Evolutionary conservation across 1,284 basidiomycete genomes (phyloP).

Genomic region (Austroboletus novae-zelandiae): DNA sequence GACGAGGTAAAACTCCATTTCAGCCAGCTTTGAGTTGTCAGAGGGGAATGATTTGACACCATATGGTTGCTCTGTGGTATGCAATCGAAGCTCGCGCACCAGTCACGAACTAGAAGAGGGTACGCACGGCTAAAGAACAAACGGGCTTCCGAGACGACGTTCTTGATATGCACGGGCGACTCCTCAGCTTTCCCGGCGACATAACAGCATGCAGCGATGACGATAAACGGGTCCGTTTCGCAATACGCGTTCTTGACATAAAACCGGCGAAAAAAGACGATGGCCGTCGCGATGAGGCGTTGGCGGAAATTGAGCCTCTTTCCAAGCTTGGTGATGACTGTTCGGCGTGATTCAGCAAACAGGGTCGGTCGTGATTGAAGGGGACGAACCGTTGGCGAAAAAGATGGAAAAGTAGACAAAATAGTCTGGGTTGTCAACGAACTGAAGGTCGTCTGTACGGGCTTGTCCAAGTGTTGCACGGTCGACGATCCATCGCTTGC

Average conservation of each 20-base stretch:
- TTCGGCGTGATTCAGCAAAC: conserved; percentile 24
- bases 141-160: conserved; percentile 82
- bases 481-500: conserved; percentile 88
- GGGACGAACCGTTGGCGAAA: conserved; percentile 69
- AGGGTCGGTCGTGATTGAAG: too few relatives aligned
- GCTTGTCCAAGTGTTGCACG: conserved; percentile 70
- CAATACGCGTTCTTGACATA: conserved; percentile 93
- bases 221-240: conserved; percentile 92
- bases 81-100: background rate
- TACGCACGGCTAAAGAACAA: conserved; percentile 73
- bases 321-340: conserved; percentile 81
- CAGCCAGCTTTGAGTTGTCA: conserved; percentile 90
- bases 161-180: conserved; percentile 92
- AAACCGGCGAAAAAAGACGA: conserved; percentile 91
- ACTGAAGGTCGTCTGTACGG: conserved; percentile 72
- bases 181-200: conserved; percentile 89
- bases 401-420: conserved; percentile 81
- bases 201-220: conserved; percentile 91
- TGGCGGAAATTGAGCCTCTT: conserved; percentile 85
- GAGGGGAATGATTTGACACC: conserved; percentile 75
- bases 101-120: background rate
- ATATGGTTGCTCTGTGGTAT: conserved; percentile 53
- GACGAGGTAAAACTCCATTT: conserved; percentile 98
- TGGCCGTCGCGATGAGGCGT: conserved; percentile 89
- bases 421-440: conserved; percentile 71